Evolutionary conservation across 805 yeast species (phyloP).

Genomic region (Candida glaebosa): DNA sequence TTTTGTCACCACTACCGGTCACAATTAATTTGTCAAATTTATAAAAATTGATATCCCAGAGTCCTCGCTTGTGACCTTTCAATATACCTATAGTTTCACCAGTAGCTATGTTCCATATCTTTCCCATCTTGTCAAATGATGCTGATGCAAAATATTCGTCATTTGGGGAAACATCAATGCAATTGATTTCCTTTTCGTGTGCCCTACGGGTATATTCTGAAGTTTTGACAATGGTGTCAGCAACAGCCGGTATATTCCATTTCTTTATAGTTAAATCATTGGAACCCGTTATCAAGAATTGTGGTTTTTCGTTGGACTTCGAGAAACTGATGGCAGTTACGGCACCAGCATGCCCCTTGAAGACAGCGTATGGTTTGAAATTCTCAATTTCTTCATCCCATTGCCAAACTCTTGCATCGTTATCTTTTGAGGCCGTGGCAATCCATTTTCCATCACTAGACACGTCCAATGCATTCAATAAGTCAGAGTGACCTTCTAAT

Average conservation of each 20-base stretch:
- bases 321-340: constrained; percentile 82
- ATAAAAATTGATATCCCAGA: constrained; percentile 88
- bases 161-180: constrained; percentile 86
- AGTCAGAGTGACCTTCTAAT: constrained; percentile 80
- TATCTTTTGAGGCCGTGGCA: constrained; percentile 89
- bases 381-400: constrained; percentile 41
- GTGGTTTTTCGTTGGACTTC: constrained; percentile 52
- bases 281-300: constrained; percentile 76
- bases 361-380: constrained; percentile 53
- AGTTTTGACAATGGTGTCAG: constrained; percentile 39
- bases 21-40: constrained; percentile 71
- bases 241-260: constrained; percentile 66
- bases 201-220: constrained; percentile 92
- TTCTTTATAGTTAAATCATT: constrained; percentile 81
- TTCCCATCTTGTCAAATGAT: constrained; percentile 88
- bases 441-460: constrained; percentile 84
- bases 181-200: constrained; percentile 93
- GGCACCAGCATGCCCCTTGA: constrained; percentile 84
- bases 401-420: constrained; percentile 80
- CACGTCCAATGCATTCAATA: constrained; percentile 76
- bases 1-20: constrained; percentile 91
- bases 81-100: constrained; percentile 86
- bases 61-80: constrained; percentile 89
- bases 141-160: constrained; percentile 89
- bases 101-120: constrained; percentile 79